Base-by-base conservation (phyloP, 2,329 filamentous ascomycete genomes). In the Fusarium musae region DNA sequence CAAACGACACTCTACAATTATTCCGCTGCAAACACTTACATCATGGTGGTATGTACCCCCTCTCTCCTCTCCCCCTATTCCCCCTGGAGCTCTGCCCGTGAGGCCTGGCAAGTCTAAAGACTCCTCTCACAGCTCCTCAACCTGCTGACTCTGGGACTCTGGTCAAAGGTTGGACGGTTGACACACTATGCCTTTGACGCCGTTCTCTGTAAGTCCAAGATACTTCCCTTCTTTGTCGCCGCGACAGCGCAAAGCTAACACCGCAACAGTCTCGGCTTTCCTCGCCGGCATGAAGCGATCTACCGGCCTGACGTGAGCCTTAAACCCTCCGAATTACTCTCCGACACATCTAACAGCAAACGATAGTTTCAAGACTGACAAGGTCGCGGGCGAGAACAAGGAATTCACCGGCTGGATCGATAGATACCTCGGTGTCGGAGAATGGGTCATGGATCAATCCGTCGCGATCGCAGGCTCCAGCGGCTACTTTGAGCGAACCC, bases 361-460 rank as follows among this genome's bases (percentile, higher is more conserved):
- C 84, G 82, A 81, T 84, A 98, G 96, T 88, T 89, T 99, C 84
- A 94, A 95, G 86, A 92, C 93, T 78, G 95, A 98, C 75, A 91
- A 92, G 77, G 89, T 97, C 79, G 89, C 92, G 37, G 86, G 87
- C 81, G 94, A 97, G 66, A 96, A 91, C 83, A 93, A 94, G 82
- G 92, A 95, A 72, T 84, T 96, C 76, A 92, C 93, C 81, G 92
- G 91, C 79, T 98, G 95, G 95, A 90, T 98, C 75, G 93, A 96
- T 80, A 96, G 93, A 82, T 98, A 98, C 83, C 91, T 98, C 47
- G 94, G 94, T 72, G 92, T 98, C 23, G 96, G 96, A 78, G 96
- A 99, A 86, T 97, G 95, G 90, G 93, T 98, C 74, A 97, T 99
- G 95, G 96, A 99, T 83, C 93, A 97, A 85, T 97, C 95, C 36